Evolutionary conservation across 2,329 filamentous ascomycete genomes (phyloP).

Genomic region (Ceratocystis alfenasii): DNA sequence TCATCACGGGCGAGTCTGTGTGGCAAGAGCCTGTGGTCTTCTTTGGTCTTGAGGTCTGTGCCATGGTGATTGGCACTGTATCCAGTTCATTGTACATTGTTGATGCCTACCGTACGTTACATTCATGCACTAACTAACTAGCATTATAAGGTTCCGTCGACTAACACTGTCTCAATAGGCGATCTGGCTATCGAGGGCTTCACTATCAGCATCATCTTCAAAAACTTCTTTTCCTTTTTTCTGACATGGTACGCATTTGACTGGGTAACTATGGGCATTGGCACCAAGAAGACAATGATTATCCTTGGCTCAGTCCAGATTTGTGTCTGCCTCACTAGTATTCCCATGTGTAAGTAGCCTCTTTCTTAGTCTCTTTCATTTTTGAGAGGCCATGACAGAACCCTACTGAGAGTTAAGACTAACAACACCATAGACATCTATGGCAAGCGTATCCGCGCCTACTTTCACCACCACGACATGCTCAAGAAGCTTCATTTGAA

Average conservation of each 20-base stretch:
- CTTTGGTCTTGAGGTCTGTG: constrained; percentile 71
- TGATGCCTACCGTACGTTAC: constrained; percentile 68
- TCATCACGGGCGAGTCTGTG: constrained; percentile 44
- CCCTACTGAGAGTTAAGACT: constrained; percentile 18
- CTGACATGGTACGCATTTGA: constrained; percentile 75
- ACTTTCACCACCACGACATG: constrained; percentile 64
- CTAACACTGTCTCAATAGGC: constrained; percentile 34
- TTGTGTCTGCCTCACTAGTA: constrained; percentile 57
- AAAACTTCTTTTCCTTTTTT: constrained; percentile 83
- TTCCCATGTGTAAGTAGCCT: constrained; percentile 66
- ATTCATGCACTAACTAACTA: constrained; percentile 14
- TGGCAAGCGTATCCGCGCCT: constrained; percentile 64
- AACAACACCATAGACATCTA: constrained; percentile 48
- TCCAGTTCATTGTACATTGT: constrained; percentile 79
- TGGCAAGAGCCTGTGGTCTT: constrained; percentile 70
- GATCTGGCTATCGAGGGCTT: constrained; percentile 79
- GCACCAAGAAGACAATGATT: constrained; percentile 53
- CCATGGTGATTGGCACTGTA: constrained; percentile 86
- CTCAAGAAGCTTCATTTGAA: constrained; percentile 30
- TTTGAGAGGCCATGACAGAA: background rate
- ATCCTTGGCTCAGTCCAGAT: constrained; percentile 66
- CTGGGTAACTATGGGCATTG: constrained; percentile 56
- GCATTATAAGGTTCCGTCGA: background rate
- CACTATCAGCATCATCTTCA: constrained; percentile 82
- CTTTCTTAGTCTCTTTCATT: background rate